Evolutionary conservation across 352 stramenopile genomes (phyloP).

Genomic region (Peronosclerospora sorghi): DNA sequence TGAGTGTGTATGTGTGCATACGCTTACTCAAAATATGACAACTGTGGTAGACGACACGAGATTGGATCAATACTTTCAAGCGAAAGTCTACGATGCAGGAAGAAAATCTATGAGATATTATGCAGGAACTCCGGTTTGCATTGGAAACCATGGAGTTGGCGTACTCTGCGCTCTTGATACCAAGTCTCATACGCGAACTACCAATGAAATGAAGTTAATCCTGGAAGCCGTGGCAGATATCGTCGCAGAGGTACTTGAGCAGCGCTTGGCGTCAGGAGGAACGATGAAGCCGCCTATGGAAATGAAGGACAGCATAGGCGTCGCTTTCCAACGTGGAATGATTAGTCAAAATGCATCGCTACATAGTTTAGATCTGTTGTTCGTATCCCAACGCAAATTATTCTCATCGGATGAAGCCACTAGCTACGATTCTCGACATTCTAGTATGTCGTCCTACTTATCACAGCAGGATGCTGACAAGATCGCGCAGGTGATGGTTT

Average conservation of each 20-base stretch:
- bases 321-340: constrained; percentile 1
- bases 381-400: constrained; percentile 7
- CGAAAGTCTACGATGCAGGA: constrained; percentile 32
- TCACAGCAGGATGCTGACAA: constrained; percentile 41
- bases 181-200: constrained; percentile 33
- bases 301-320: neutral
- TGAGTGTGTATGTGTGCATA: constrained; percentile 42
- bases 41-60: constrained; percentile 57
- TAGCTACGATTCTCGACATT: constrained; percentile 1
- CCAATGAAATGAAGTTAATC: constrained; percentile 47
- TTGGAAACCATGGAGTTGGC: constrained; percentile 50
- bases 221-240: constrained; percentile 71
- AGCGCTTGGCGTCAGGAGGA: constrained; percentile 27
- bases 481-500: constrained; percentile 48
- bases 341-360: constrained; percentile 24
- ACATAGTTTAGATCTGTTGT: constrained; percentile 18
- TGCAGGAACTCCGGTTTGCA: constrained; percentile 43
- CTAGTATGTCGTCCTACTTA: constrained; percentile 23
- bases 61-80: constrained; percentile 58
- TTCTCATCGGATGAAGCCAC: neutral
- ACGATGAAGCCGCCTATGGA: constrained; percentile 5
- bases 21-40: constrained; percentile 32
- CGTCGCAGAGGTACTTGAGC: constrained; percentile 71
- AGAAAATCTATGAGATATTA: constrained; percentile 47
- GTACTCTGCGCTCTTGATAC: constrained; percentile 57